Percentiles rank a stretch among this genome's conserved stretches.
phyloP scores from a whole-genome alignment of 148 eudicot species.

The Dianthus caryophyllus region DNA sequence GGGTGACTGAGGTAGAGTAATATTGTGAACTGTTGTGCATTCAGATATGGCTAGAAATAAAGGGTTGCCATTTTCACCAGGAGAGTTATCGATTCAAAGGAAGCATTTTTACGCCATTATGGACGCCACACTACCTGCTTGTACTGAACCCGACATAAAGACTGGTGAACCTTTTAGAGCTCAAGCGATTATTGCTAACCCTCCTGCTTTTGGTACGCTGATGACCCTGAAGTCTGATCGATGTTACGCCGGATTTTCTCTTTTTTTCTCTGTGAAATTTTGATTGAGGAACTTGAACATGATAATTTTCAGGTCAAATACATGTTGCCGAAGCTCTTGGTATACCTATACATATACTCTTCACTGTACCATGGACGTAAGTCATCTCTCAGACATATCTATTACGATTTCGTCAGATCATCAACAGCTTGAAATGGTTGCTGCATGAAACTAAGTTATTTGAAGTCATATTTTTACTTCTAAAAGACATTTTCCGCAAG shows the following conservation, averaged over 20 bases:
- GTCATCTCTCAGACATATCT: slow-evolving; percentile 23
- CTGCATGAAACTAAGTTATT: neutral
- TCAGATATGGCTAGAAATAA: slow-evolving; percentile 91
- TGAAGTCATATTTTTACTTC: neutral
- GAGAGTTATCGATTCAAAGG: slow-evolving; percentile 70
- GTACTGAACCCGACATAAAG: slow-evolving; percentile 67
- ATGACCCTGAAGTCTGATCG: slow-evolving; percentile 11
- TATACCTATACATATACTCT: slow-evolving; percentile 87
- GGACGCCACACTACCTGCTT: slow-evolving; percentile 82
- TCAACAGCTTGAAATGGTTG: neutral
- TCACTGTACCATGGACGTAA: slow-evolving; percentile 99
- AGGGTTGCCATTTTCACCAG: slow-evolving; percentile 72
- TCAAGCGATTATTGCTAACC: slow-evolving; percentile 91
- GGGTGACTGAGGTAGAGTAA: neutral
- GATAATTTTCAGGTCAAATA: slow-evolving; percentile 59
- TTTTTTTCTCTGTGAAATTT: neutral
- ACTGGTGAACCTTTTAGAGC: slow-evolving; percentile 77
- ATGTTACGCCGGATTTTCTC: neutral
- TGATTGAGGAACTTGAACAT: slow-evolving; percentile 2
- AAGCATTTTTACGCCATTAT: slow-evolving; percentile 77
- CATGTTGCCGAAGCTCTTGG: slow-evolving; percentile 98
- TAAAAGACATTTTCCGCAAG: neutral
- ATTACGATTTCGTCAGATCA: neutral
- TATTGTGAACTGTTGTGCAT: neutral
- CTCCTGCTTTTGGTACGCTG: slow-evolving; percentile 81